Evolutionary conservation across 2,329 filamentous ascomycete species (phyloP), one percentile per base, ranked within the genome.

Genomic region (Gremmenia infestans): DNA sequence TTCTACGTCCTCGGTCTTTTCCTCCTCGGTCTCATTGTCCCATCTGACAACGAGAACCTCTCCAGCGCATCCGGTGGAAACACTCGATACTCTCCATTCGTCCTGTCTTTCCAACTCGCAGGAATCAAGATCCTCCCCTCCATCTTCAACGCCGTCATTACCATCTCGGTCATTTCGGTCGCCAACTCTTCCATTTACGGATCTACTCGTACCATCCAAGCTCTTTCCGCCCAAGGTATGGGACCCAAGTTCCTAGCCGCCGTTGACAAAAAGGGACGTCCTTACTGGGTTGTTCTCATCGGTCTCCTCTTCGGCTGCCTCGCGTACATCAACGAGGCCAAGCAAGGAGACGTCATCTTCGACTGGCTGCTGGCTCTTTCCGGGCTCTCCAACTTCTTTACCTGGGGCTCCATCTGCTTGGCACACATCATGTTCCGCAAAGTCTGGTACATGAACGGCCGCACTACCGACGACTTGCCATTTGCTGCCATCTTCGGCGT

Each of bases 161-260:
- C 96, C 69, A 83, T 96, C 58, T 88, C 91, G 23, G 91, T 96
- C 28, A 77, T 97, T 28, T 95, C 90, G 0, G 92, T 97, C 59
- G 91, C 91, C 54, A 97, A 96, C 73, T 93, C 89, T 9, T 87
- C 91, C 62, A 88, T 97, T 55, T 97, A 96, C 67, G 93, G 91
- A 46, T 92, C 90, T 19, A 94, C 90, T 1, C 87, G 93, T 64
- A 97, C 92, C 3, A 83, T 97, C 5, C 90, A 91, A 45, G 92
- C 92, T 11, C 81, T 97, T 1, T 91, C 91, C 46, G 91, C 96
- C 69, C 89, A 94, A 70, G 81, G 85, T 54, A 91, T 95, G 70
- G 91, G 89, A 0, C 91, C 92, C 11, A 78, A 76, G 57, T 77
- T 91, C 62, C 78, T 96, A 39, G 83, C 82, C 56, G 96, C 92